These are phyloP conservation scores for Alternaria ventricosa DNA, from an alignment of 2,329 filamentous ascomycete genomes.

Conservation along the genomic window DNA sequence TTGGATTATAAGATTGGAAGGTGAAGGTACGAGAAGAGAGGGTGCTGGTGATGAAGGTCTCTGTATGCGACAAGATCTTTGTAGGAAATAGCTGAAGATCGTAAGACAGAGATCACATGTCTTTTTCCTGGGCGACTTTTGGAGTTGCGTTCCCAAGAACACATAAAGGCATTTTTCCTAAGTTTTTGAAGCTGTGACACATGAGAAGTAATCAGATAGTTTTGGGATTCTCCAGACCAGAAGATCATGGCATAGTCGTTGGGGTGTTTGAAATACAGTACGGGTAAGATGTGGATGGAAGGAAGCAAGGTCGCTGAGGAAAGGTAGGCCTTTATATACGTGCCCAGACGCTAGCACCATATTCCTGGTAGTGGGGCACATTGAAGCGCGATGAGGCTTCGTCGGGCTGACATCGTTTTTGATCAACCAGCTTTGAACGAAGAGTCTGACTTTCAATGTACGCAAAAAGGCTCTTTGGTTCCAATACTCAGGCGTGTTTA, in stretches of 20 bases:
- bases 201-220: not conserved
- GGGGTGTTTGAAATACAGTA: too few relatives aligned
- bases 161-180: not conserved
- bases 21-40: not conserved
- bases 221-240: fast-evolving
- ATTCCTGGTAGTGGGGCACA: not conserved
- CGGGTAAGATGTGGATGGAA: not conserved
- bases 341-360: not conserved
- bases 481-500: too few relatives aligned
- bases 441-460: too few relatives aligned
- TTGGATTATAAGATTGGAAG: too few relatives aligned
- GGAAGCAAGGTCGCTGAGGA: not conserved
- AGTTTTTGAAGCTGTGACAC: not conserved
- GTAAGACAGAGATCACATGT: fast-evolving
- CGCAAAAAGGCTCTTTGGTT: too few relatives aligned
- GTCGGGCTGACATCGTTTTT: not conserved
- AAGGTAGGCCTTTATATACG: not conserved
- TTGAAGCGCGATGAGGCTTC: not conserved
- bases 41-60: not conserved
- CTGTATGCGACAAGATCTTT: not conserved
- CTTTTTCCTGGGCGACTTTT: fast-evolving
- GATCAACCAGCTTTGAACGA: too few relatives aligned
- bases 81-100: not conserved
- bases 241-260: too few relatives aligned
- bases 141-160: not conserved